Conservation (phyloP, 805 yeast genomes). For the Pachysolen tannophilus region DNA sequence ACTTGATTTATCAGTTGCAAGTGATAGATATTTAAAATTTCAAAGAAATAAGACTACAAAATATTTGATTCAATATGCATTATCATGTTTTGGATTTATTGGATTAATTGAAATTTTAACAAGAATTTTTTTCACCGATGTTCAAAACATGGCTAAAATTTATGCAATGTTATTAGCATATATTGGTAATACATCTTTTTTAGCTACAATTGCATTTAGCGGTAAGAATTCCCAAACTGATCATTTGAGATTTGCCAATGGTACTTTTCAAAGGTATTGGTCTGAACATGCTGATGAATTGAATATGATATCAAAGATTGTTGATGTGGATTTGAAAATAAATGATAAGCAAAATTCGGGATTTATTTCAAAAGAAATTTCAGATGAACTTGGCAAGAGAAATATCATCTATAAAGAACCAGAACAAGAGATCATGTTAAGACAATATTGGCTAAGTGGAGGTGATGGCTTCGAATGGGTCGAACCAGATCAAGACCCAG, state of each 20-base stretch:
- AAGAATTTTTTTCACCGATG: constrained; percentile 29
- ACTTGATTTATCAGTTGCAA: constrained; percentile 55
- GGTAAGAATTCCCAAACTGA: constrained; percentile 48
- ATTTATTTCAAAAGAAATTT: constrained; percentile 25
- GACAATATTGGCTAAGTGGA: constrained; percentile 82
- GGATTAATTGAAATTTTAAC: constrained; percentile 40
- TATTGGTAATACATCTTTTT: constrained; percentile 36
- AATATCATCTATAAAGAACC: constrained; percentile 39
- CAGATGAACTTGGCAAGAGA: constrained; percentile 21
- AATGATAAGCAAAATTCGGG: constrained; percentile 31
- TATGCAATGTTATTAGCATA: constrained; percentile 43
- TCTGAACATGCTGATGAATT: constrained; percentile 60
- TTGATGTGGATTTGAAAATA: constrained; percentile 55
- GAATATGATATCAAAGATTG: constrained; percentile 53
- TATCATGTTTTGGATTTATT: constrained; percentile 32
- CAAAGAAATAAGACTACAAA: constrained; percentile 24
- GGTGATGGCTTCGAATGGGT: constrained; percentile 87
- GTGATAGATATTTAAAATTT: constrained; percentile 35
- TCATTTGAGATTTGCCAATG: constrained; percentile 52
- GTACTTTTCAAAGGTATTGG: constrained; percentile 59
- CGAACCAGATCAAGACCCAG: constrained; percentile 88
- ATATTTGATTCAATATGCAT: constrained; percentile 29
- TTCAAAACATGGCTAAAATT: constrained; percentile 28
- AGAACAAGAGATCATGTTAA: constrained; percentile 57
- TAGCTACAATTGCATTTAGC: constrained; percentile 34